Base-by-base conservation (phyloP, 139 green algal species). In the Coccomyxa sp. region DNA sequence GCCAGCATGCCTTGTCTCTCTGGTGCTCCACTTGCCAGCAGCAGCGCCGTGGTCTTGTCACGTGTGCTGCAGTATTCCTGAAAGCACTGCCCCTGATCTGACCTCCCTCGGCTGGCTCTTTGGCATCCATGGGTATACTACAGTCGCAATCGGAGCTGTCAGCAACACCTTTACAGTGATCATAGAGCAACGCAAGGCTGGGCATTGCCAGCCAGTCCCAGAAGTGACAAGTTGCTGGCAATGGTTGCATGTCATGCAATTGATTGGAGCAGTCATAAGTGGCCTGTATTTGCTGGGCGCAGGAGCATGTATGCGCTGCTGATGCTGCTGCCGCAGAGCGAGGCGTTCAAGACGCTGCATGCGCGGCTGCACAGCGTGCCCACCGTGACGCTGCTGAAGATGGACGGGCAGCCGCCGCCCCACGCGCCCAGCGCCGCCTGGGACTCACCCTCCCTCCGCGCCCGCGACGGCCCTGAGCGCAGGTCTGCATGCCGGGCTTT, bases 321-420 rank as follows among this genome's bases (percentile, higher is more conserved):
- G n/a, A 95, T 96, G 91, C 89, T 99, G 76, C 88, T 99, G 50
- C 96, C 96, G 18, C 95, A 99, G 86, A 93, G 89, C 37, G 91
- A 94, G 37, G 95, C 95, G 0, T 98, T 97, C 82, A 85, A 89
- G 36, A 92, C 87, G 54, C 86, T 97, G 55, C 86, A 89, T 55
- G 88, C 88, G 5, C 81, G 93, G n/a, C 81, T 97, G 78, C 70
- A 86, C 68, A 73, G 37, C 8, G 55, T 80, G 38, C 76, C 90
- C 27, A 89, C 84, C 16, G 55, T 88, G 58, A 85, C 88, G 8
- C 73, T 92, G 73, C 81, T 92, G 35, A 58, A 84, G 74, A 69
- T 84, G 41, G 79, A 82, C 34, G 16, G 35, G 10, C 68, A 36
- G 36, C 24, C 70, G 16, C 55, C 75, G 14, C 29, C 55, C 22